Base-by-base conservation (phyloP, 768 basidiomycete species). In the Rhodotorula kratochvilovae region DNA sequence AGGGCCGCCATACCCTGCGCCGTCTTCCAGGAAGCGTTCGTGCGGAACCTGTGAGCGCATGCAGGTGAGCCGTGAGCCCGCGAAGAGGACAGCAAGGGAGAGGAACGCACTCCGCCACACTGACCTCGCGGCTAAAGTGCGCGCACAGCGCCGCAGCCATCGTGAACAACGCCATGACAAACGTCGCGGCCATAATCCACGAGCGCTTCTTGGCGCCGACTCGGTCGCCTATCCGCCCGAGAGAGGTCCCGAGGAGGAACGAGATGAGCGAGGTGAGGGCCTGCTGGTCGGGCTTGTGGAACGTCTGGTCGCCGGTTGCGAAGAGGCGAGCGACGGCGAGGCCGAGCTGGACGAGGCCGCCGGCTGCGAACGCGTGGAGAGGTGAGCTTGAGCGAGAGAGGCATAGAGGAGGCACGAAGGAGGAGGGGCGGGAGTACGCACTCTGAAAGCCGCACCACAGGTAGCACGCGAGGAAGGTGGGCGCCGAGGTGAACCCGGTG, bases 271-370 rank as follows among this genome's bases (percentile, higher is more conserved):
- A 70, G 13, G 73, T 74, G 42, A 74, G 63, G 33, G 73, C 73
- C 48, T 74, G 73, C 39, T 87, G 87, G 76, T 96, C 92, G 5
- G 90, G 84, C 66, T 85, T 85, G 80, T 90, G 90, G 82, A 94
- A 92, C 0, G 84, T 80, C 25, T 78, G 78, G 77, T 89, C 86
- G 16, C 67, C 63, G 2, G 79, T 77, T 12, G 77, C 76, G 76
- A 91, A 92, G n/a, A 91, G 86, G 16, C 92, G 86, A 0, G 89
- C 90, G 61, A 94, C 78, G 5, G 92, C 91, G 35, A 94, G 82
- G 2, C 89, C 85, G 23, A 94, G 83, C 87, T 93, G 81, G 33
- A 81, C 80, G 53, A 81, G 77, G 59, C 79, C 79, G 8, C 81
- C 82, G 35, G 67, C 70, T 72, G 39, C 29, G 12, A 27, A 57